These are phyloP conservation scores for Fomitopsis schrenkii DNA, from an alignment of 1,284 basidiomycete genomes.

Conservation along the genomic window DNA sequence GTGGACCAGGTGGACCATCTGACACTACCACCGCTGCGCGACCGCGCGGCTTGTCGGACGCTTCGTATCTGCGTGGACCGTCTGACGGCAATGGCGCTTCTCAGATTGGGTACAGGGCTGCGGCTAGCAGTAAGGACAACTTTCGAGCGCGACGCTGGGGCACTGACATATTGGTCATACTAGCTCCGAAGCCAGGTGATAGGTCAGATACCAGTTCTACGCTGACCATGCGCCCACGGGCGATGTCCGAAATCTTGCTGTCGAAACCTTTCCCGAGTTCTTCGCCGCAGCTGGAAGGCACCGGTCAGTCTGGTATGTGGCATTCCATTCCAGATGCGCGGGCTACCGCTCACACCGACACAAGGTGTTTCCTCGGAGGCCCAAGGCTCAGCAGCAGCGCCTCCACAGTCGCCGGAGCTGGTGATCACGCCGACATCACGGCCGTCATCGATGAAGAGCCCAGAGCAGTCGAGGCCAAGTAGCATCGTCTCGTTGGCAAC, in stretches of 20 bases:
- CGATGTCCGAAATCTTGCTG: conserved; percentile 2
- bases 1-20: conserved; percentile 20
- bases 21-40: conserved; percentile 35
- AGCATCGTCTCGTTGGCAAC: conserved; percentile 28
- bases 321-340: not conserved
- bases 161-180: not conserved
- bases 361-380: not conserved
- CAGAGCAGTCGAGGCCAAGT: conserved; percentile 5
- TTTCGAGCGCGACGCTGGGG: not conserved
- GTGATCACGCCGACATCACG: not conserved
- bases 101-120: conserved; percentile 15
- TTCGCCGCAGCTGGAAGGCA: not conserved
- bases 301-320: not conserved
- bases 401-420: not conserved
- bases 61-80: conserved; percentile 27
- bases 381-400: not conserved
- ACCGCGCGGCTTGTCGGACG: conserved; percentile 46
- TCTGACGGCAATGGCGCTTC: conserved; percentile 12
- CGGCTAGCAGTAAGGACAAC: not conserved
- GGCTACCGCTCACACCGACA: not conserved
- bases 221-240: conserved; percentile 2
- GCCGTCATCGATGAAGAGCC: not conserved
- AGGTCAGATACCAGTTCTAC: conserved; percentile 9
- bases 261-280: not conserved
- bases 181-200: conserved; percentile 3